phyloP scores from a whole-genome alignment of 495 filamentous ascomycete species.

The Chaetomium cochliodes region DNA sequence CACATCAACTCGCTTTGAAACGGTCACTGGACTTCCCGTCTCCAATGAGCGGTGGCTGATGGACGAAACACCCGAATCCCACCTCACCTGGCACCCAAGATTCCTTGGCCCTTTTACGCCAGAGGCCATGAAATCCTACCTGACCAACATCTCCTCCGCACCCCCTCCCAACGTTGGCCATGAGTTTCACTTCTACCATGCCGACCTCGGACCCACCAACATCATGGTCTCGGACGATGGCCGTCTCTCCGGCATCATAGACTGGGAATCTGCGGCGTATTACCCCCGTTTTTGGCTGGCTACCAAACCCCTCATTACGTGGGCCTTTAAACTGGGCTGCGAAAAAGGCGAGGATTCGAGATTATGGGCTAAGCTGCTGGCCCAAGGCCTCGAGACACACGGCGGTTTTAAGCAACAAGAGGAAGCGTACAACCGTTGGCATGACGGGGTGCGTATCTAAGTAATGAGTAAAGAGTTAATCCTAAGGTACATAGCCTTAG shows the following conservation, averaged over 20 bases:
- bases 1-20: slow-evolving; percentile 12
- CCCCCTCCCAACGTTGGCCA: neutral
- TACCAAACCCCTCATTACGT: slow-evolving; percentile 8
- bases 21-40: slow-evolving; percentile 1
- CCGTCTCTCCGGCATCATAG: slow-evolving; percentile 3
- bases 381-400: slow-evolving; percentile 4
- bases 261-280: slow-evolving; percentile 15
- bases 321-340: slow-evolving; percentile 8
- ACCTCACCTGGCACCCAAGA: slow-evolving; percentile 3
- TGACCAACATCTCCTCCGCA: slow-evolving; percentile 6
- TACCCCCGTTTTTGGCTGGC: slow-evolving; percentile 16
- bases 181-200: slow-evolving; percentile 12
- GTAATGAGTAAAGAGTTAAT: no score
- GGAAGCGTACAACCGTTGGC: no score
- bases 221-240: slow-evolving; percentile 10
- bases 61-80: neutral
- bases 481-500: no score
- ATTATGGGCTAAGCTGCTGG: slow-evolving; percentile 6
- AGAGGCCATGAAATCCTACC: neutral
- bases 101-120: neutral
- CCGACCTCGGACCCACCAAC: slow-evolving; percentile 13
- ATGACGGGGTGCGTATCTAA: no score
- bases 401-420: no score
- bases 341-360: slow-evolving; percentile 6
- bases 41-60: slow-evolving; percentile 1